These are phyloP conservation scores for Pythium phragmitis DNA, from an alignment of 352 stramenopile species.

Conservation along the genomic window DNA sequence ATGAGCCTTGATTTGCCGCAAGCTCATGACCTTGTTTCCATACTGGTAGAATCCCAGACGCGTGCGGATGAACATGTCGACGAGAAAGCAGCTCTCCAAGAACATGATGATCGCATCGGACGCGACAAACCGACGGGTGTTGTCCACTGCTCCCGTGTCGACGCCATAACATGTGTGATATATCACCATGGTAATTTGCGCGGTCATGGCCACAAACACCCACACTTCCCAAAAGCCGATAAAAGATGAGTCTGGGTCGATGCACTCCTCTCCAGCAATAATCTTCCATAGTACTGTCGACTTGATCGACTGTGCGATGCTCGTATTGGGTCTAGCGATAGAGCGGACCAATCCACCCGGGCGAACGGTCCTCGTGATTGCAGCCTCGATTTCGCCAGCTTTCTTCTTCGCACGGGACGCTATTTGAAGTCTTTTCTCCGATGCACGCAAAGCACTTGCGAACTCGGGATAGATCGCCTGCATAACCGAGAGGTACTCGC, in stretches of 20 bases:
- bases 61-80: slow-evolving; percentile 56
- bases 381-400: slow-evolving; percentile 35
- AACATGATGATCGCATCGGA: slow-evolving; percentile 36
- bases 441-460: slow-evolving; percentile 50
- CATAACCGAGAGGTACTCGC: slow-evolving; percentile 49
- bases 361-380: slow-evolving; percentile 13
- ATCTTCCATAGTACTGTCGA: slow-evolving; percentile 16
- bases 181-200: slow-evolving; percentile 44
- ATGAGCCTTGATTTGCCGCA: slow-evolving; percentile 33
- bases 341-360: not conserved
- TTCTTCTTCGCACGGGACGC: slow-evolving; percentile 29
- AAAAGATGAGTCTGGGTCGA: slow-evolving; percentile 51
- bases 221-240: slow-evolving; percentile 63
- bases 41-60: slow-evolving; percentile 62
- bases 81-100: slow-evolving; percentile 46
- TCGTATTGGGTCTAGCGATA: not conserved
- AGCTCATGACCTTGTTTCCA: slow-evolving; percentile 70
- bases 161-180: slow-evolving; percentile 52
- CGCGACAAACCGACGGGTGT: slow-evolving; percentile 18
- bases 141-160: slow-evolving; percentile 20
- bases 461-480: slow-evolving; percentile 39
- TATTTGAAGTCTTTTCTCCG: slow-evolving; percentile 30
- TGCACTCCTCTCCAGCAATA: slow-evolving; percentile 15
- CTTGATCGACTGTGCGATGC: not conserved
- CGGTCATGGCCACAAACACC: slow-evolving; percentile 52